Evolutionary conservation across 2,329 filamentous ascomycete species (phyloP).

Genomic region (Colletotrichum gigasporum): DNA sequence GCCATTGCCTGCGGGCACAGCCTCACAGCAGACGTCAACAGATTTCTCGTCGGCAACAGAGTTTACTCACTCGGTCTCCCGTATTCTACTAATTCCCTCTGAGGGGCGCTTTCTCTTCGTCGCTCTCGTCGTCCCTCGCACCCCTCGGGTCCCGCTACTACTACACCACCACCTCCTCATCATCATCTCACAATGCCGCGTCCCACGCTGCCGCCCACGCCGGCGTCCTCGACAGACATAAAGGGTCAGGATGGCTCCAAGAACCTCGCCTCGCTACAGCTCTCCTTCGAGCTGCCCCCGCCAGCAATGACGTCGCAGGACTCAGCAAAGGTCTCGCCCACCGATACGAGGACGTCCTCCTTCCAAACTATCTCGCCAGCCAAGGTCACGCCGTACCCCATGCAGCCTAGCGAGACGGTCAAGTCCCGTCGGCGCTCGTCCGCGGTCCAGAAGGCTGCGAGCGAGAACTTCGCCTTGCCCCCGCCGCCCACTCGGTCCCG

Average conservation of each 20-base stretch:
- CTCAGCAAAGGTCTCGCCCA: slow-evolving; percentile 56
- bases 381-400: slow-evolving; percentile 48
- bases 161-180: neutral
- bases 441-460: slow-evolving; percentile 52
- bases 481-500: slow-evolving; percentile 91
- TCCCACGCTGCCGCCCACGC: slow-evolving; percentile 75
- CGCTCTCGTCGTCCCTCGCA: neutral
- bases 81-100: slow-evolving; percentile 1
- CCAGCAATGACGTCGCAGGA: slow-evolving; percentile 72
- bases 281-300: slow-evolving; percentile 79
- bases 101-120: neutral
- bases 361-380: slow-evolving; percentile 17
- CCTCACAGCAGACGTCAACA: slow-evolving; percentile 13
- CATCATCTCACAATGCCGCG: slow-evolving; percentile 66
- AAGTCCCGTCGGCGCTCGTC: slow-evolving; percentile 64
- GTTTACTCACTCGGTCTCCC: slow-evolving; percentile 3
- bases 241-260: slow-evolving; percentile 74
- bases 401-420: slow-evolving; percentile 61
- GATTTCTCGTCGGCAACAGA: neutral
- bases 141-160: neutral
- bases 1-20: slow-evolving; percentile 9
- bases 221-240: slow-evolving; percentile 83
- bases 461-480: slow-evolving; percentile 80
- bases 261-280: slow-evolving; percentile 69
- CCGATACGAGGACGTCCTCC: slow-evolving; percentile 43